Percentiles rank a stretch among this genome's conserved stretches.
phyloP scores from a whole-genome alignment of 176 grass and related monocot species.

The Triticum monococcum region DNA sequence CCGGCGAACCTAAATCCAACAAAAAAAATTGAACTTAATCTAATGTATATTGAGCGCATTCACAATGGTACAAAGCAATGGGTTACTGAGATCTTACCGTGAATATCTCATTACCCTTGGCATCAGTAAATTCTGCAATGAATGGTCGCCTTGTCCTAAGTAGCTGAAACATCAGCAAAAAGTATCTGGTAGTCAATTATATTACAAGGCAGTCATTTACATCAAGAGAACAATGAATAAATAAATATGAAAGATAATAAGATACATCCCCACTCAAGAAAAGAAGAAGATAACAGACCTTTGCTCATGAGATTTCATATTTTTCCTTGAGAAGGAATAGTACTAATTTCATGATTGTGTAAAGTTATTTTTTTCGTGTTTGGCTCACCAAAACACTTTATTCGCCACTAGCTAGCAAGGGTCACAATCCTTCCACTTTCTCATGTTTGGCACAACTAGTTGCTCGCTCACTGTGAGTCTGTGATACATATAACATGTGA shows the following conservation, averaged over 20 bases:
- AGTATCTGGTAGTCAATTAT: neutral
- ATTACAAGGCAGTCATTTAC: neutral
- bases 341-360: neutral
- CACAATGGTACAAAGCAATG: constrained; percentile 16
- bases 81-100: constrained; percentile 46
- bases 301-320: neutral
- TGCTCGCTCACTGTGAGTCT: neutral
- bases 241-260: neutral
- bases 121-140: constrained; percentile 70
- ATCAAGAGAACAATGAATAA: constrained; percentile 28
- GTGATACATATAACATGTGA: neutral
- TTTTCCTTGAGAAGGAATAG: neutral
- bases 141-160: constrained; percentile 83
- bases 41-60: neutral
- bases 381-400: neutral
- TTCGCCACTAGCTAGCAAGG: neutral
- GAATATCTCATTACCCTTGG: constrained; percentile 79
- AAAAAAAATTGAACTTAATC: neutral
- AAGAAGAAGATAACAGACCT: neutral
- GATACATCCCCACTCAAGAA: neutral
- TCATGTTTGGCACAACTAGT: neutral
- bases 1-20: constrained; percentile 69
- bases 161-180: constrained; percentile 61
- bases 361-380: neutral
- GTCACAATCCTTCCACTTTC: neutral